phyloP scores from a whole-genome alignment of 345 rosid genomes.

The Iberis pinnata region DNA sequence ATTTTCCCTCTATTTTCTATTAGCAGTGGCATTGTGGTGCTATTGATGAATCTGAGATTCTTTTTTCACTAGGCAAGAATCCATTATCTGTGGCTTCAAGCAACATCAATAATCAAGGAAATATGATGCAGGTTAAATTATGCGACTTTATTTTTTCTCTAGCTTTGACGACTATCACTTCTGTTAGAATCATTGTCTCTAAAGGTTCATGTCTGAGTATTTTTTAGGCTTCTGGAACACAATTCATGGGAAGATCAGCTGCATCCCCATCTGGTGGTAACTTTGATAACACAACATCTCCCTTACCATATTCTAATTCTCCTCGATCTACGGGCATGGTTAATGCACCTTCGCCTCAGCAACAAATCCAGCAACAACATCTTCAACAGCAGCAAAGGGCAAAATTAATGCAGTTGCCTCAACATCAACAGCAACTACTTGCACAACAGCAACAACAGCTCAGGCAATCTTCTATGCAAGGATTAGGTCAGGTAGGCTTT shows the following conservation, averaged over 20 bases:
- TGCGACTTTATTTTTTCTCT: constrained; percentile 1
- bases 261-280: constrained; percentile 73
- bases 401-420: constrained; percentile 69
- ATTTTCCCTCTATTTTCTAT: constrained; percentile 1
- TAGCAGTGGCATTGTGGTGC: not conserved
- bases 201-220: constrained; percentile 14
- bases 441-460: constrained; percentile 63
- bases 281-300: constrained; percentile 77
- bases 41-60: not conserved
- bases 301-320: constrained; percentile 80
- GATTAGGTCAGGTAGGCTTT: constrained; percentile 57
- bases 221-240: constrained; percentile 60
- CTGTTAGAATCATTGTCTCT: constrained; percentile 4
- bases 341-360: constrained; percentile 87
- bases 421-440: constrained; percentile 67
- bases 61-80: constrained; percentile 49
- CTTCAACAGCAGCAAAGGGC: constrained; percentile 64
- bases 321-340: constrained; percentile 79
- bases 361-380: constrained; percentile 64
- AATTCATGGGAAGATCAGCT: constrained; percentile 70
- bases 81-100: constrained; percentile 53
- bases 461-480: constrained; percentile 70
- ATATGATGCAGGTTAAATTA: constrained; percentile 59
- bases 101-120: constrained; percentile 50
- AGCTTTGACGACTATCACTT: not conserved